These are phyloP conservation scores for Ophiostoma quercus DNA, from an alignment of 2,329 filamentous ascomycete species.

Conservation along the genomic window DNA sequence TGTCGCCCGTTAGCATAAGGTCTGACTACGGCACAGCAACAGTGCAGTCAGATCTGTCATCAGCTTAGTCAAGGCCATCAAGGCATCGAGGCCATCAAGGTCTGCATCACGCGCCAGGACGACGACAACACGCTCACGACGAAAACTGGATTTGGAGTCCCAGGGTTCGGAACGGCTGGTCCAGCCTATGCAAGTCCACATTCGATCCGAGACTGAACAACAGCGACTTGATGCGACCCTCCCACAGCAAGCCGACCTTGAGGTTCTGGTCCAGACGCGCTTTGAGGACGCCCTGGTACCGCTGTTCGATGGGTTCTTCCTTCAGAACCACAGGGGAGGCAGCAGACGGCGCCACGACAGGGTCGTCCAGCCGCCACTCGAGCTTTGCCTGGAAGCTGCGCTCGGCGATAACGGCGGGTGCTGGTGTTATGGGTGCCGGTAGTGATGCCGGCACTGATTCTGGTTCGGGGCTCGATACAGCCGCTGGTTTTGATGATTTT, in stretches of 20 bases:
- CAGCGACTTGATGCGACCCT: constrained; percentile 85
- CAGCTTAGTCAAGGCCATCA: neutral
- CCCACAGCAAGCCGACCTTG: constrained; percentile 83
- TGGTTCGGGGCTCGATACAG: neutral
- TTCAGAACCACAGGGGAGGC: constrained; percentile 27
- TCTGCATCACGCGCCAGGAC: neutral
- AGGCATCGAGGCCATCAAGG: neutral
- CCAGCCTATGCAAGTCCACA: constrained; percentile 69
- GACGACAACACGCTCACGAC: constrained; percentile 44
- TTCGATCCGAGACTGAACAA: constrained; percentile 86
- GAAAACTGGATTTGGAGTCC: constrained; percentile 80
- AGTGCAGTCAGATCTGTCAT: neutral
- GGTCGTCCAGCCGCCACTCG: constrained; percentile 44
- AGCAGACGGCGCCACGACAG: neutral
- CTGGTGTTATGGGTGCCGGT: neutral
- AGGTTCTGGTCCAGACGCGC: constrained; percentile 83
- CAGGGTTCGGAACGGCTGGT: constrained; percentile 70
- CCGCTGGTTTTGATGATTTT: neutral
- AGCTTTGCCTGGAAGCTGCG: constrained; percentile 47
- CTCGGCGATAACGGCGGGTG: constrained; percentile 5
- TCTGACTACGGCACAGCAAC: neutral
- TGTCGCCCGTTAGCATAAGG: neutral
- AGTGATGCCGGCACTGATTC: neutral
- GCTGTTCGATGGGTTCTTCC: constrained; percentile 45
- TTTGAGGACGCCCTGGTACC: constrained; percentile 82